These are phyloP conservation scores for Ambrosiella beaveri DNA, from an alignment of 2,329 filamentous ascomycete genomes.

Conservation along the genomic window DNA sequence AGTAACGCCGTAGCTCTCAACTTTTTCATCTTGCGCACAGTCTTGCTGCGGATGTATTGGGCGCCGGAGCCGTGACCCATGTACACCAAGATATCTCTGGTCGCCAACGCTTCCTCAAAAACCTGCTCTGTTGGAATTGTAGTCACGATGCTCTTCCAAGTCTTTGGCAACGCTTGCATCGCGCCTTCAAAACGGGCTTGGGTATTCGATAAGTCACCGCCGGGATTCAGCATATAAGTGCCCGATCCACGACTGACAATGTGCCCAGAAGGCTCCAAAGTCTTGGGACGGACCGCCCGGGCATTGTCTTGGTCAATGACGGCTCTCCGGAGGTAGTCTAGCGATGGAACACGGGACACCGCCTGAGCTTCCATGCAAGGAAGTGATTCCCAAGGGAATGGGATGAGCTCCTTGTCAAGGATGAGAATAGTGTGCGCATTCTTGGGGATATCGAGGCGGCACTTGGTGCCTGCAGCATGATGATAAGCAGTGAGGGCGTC, in stretches of 20 bases:
- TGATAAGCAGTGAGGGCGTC: slow-evolving; percentile 75
- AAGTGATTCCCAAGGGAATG: slow-evolving; percentile 90
- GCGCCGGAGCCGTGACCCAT: slow-evolving; percentile 92
- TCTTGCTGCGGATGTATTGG: slow-evolving; percentile 78
- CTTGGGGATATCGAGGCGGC: slow-evolving; percentile 21
- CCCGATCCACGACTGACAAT: slow-evolving; percentile 38
- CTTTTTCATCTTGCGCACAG: slow-evolving; percentile 58
- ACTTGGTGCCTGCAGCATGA: slow-evolving; percentile 23
- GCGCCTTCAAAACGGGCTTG: slow-evolving; percentile 52
- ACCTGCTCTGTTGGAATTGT: slow-evolving; percentile 59
- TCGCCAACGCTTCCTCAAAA: slow-evolving; percentile 49
- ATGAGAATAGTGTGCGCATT: slow-evolving; percentile 66
- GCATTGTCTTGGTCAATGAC: slow-evolving; percentile 37
- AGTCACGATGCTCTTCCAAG: slow-evolving; percentile 55
- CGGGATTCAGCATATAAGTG: slow-evolving; percentile 79
- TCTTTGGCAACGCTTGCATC: slow-evolving; percentile 35
- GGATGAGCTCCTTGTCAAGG: slow-evolving; percentile 76
- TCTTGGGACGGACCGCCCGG: slow-evolving; percentile 7
- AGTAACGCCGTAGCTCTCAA: slow-evolving; percentile 67
- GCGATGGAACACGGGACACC: slow-evolving; percentile 74
- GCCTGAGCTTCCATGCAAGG: slow-evolving; percentile 66
- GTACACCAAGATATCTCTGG: slow-evolving; percentile 64
- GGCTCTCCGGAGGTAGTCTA: slow-evolving; percentile 63
- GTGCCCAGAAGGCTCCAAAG: slow-evolving; percentile 24
- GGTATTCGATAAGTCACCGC: slow-evolving; percentile 64